Base-by-base conservation (phyloP, 2,329 filamentous ascomycete genomes). In the Phialophora chinensis region DNA sequence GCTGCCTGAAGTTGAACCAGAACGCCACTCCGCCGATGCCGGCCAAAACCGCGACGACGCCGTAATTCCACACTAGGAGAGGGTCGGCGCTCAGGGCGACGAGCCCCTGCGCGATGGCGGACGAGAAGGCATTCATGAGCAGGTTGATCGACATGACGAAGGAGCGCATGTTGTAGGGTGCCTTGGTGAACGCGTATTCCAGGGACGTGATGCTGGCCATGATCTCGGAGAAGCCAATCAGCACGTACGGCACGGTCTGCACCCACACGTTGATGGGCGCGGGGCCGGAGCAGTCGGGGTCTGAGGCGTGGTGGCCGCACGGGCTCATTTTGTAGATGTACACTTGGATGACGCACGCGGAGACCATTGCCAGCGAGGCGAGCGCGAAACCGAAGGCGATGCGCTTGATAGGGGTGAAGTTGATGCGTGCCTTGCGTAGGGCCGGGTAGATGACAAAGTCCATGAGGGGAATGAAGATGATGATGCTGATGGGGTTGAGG, bases 151-250 rank as follows among this genome's bases (percentile, higher is more conserved):
- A 86, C 77, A 81, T 83, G 12, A 93, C 89, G n/a, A 71, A 66
- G 1, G 88, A 90, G 71, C 90, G 88, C 91, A 93, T 93, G 81
- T 92, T 92, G 74, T 85, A 87, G 29, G 91, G 91, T 0, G 90
- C 90, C 78, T 92, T 91, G 76, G 88, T 89, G 80, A 88, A 93
- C 38, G 91, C 91, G 70, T 91, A 92, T 75, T 92, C 90, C 70
- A 90, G 86, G 1, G 87, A 88, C 3, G 86, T 87, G 65, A 88
- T 82, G 11, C 81, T 85, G 2, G 71, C 72, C 53, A 75, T 66
- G 49, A 74, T 73, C 62, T 75, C 73, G 52, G 73, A 73, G 58
- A 75, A 69, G 42, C 69, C 73, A 29, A 73, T 69, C 14, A 74
- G 64, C 17, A 75, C 67, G 53, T 74, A 75, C 27, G 71, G 62